A percentile compares a stretch with the other conserved stretches of the same genome.
These are phyloP conservation scores for Glaciozyma antarctica DNA, from an alignment of 768 basidiomycete species.

Conservation along the genomic window DNA sequence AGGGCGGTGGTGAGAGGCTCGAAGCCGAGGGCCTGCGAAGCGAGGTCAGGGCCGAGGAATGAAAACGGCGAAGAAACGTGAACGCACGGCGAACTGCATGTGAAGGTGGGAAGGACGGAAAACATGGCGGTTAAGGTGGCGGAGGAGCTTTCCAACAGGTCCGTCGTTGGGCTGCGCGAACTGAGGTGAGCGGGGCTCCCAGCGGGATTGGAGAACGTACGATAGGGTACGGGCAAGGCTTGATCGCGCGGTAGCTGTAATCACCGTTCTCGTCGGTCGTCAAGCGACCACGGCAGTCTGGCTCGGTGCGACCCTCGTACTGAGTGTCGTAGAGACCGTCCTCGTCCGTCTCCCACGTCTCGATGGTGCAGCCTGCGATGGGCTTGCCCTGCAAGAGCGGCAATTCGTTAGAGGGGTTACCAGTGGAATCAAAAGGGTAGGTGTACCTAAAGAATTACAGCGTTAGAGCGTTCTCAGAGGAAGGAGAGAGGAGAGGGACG, in stretches of 20 bases:
- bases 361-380: conserved; percentile 32
- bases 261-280: conserved; percentile 17
- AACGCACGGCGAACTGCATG: conserved; percentile 37
- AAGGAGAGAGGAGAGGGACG: too few species aligned
- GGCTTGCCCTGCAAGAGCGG: conserved; percentile 33
- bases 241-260: conserved; percentile 16
- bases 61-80: too few species aligned
- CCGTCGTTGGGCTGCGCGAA: conserved; percentile 45
- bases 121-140: conserved; percentile 52
- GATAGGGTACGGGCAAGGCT: conserved; percentile 22
- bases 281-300: conserved; percentile 25
- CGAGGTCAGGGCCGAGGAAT: background rate
- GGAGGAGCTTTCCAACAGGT: conserved; percentile 58
- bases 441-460: too few species aligned
- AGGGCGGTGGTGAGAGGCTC: conserved; percentile 62
- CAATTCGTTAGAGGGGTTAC: too few species aligned
- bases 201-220: background rate
- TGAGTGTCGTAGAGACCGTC: conserved; percentile 39
- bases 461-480: too few species aligned
- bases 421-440: too few species aligned
- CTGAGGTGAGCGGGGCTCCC: background rate
- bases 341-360: conserved; percentile 44
- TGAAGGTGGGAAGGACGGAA: conserved; percentile 73
- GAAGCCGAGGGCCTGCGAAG: conserved; percentile 52
- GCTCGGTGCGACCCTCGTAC: conserved; percentile 16